These are phyloP conservation scores for Zarea fungicola DNA, from an alignment of 2,329 filamentous ascomycete species.

Conservation along the genomic window DNA sequence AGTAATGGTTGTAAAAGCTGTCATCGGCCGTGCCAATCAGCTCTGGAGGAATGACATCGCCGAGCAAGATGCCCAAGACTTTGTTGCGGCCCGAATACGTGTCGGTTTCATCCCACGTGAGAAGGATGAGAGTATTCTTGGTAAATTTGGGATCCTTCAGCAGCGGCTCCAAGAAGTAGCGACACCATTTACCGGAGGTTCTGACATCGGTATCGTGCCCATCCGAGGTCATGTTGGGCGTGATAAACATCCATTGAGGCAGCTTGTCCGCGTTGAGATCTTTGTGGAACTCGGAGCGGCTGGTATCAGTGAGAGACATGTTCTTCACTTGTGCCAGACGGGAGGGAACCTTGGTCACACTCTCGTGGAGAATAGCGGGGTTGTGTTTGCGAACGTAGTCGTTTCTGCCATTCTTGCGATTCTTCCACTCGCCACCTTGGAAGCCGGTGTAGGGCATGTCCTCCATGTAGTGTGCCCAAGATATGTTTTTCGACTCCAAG, in stretches of 20 bases:
- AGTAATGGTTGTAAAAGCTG: slow-evolving; percentile 70
- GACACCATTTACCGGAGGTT: slow-evolving; percentile 62
- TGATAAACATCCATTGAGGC: slow-evolving; percentile 68
- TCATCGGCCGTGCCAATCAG: slow-evolving; percentile 63
- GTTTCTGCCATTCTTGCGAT: slow-evolving; percentile 60
- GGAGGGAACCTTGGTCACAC: slow-evolving; percentile 50
- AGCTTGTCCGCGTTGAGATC: slow-evolving; percentile 59
- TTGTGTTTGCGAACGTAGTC: slow-evolving; percentile 84
- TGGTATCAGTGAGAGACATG: slow-evolving; percentile 40
- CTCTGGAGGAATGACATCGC: slow-evolving; percentile 59
- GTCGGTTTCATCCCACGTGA: slow-evolving; percentile 77
- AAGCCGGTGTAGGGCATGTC: slow-evolving; percentile 71
- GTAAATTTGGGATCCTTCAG: slow-evolving; percentile 66
- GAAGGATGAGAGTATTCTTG: slow-evolving; percentile 66
- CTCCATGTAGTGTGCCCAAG: slow-evolving; percentile 71
- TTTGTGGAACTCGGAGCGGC: slow-evolving; percentile 52
- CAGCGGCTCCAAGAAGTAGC: slow-evolving; percentile 64
- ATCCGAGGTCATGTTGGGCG: slow-evolving; percentile 69
- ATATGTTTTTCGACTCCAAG: slow-evolving; percentile 58
- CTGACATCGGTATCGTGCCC: slow-evolving; percentile 72
- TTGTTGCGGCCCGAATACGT: slow-evolving; percentile 62
- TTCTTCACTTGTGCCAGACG: slow-evolving; percentile 70
- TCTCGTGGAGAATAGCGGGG: slow-evolving; percentile 59
- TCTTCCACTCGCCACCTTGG: slow-evolving; percentile 57
- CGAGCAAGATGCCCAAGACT: slow-evolving; percentile 66